phyloP scores from a whole-genome alignment of 371 early-diverging fungal species.

The Aphelidium insulamus region DNA sequence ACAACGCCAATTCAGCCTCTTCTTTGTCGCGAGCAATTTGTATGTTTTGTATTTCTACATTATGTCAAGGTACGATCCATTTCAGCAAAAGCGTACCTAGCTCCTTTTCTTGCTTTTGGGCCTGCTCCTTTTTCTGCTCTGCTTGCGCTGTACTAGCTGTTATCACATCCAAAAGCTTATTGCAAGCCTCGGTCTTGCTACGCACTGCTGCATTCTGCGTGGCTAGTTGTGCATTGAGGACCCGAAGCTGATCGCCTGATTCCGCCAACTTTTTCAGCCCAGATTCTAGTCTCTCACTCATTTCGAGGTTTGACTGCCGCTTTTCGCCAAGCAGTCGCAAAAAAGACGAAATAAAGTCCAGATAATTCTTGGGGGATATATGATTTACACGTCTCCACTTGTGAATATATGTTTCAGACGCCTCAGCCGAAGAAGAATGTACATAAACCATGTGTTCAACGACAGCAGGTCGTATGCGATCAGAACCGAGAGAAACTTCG shows the following conservation, averaged over 20 bases:
- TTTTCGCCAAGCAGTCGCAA: conserved; percentile 23
- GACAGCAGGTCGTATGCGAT: conserved; percentile 13
- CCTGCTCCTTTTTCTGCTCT: conserved; percentile 29
- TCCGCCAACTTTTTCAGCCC: conserved; percentile 30
- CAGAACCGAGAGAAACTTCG: conserved; percentile 14
- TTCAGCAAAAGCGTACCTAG: too few relatives aligned
- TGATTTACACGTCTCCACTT: conserved; percentile 27
- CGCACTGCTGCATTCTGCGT: conserved; percentile 31
- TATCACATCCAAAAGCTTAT: conserved; percentile 27
- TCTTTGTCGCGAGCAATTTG: conserved; percentile 36
- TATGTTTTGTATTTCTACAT: too few relatives aligned
- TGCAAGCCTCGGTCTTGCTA: conserved; percentile 30
- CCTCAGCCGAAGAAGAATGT: conserved; percentile 20
- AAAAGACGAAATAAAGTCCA: conserved; percentile 29
- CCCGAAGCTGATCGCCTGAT: conserved; percentile 24
- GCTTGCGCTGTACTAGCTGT: conserved; percentile 25
- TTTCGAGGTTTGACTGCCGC: conserved; percentile 18
- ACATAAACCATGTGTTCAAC: conserved; percentile 30
- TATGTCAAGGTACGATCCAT: too few relatives aligned
- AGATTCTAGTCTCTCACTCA: conserved; percentile 22
- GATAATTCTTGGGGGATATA: conserved; percentile 31
- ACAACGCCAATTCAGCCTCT: conserved; percentile 33
- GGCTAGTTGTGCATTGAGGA: conserved; percentile 24
- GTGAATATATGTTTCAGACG: conserved; percentile 18
- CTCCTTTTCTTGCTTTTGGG: conserved; percentile 25